Evolutionary conservation across 805 yeast species (phyloP), one percentile per base, ranked within the genome.

Genomic region (Barnettozyma californica): DNA sequence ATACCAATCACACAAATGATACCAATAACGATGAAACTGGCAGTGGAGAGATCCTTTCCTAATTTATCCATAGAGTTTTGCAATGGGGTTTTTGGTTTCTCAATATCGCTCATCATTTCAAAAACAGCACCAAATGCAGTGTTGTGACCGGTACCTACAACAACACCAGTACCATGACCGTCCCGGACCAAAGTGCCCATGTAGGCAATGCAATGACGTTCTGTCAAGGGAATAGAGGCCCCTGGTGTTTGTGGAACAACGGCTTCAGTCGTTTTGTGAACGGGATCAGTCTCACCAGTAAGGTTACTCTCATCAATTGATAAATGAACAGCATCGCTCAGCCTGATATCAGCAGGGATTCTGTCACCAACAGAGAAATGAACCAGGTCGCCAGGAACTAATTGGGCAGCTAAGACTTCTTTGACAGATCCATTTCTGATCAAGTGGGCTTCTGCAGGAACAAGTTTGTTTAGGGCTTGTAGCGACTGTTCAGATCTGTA

Each of bases 101-200:
- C 97, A 56, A 94, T 94, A 44, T 81, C 84, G 34, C 84, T 78
- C 95, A 94, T 89, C 96, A 94, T 90, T 57, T 86, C 91, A 63
- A 90, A 94, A 14, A 94, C 97, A 41, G 84, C 75, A 44, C 99
- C 99, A 68, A 94, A 90, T 44, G 95, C 97, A 2, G 99, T 92
- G 55, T 83, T 80, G 35, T 78, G 73, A 35, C 95, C 95, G 1
- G 97, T 94, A 11, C 92, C 96, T 31, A 94, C 79, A 14, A 94
- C 99, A 38, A 94, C 76, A 53, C 99, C 99, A 2, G 85, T 62
- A 18, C 98, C 99, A 59, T 87, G 91, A 26, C 99, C 99, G 63
- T 89, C 95, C 59, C 97, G 82, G 6, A 94, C 98, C 58, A 94
- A 73, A 2, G 99, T 94, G 45, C 99, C 99, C 99, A 94, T 94